Conservation (phyloP, 371 early-diverging fungal genomes). For the Apophysomyces elegans region DNA sequence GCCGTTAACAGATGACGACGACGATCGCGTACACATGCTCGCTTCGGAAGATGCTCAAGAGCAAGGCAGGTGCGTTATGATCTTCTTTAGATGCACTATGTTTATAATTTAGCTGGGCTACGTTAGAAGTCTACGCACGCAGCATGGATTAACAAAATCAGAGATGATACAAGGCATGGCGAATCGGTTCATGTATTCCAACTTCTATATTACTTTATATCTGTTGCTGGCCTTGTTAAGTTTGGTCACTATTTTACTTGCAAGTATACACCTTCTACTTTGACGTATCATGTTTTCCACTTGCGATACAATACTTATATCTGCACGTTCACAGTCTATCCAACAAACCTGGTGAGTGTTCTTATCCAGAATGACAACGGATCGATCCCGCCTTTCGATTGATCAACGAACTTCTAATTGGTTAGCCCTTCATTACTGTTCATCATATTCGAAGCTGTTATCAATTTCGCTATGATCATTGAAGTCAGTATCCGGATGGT, state of each 20-base stretch:
- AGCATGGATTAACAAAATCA: slow-evolving; percentile 60
- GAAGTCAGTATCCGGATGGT: slow-evolving; percentile 72
- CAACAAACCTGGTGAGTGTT: slow-evolving; percentile 45
- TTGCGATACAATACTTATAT: background rate
- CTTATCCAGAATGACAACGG: background rate
- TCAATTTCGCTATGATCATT: slow-evolving; percentile 76
- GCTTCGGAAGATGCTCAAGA: slow-evolving; percentile 19
- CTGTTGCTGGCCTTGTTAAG: slow-evolving; percentile 67
- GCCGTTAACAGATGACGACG: slow-evolving; percentile 25
- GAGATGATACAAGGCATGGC: slow-evolving; percentile 76
- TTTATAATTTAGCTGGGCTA: background rate
- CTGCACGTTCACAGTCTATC: slow-evolving; percentile 33
- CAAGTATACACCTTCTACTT: slow-evolving; percentile 24
- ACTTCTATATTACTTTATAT: slow-evolving; percentile 73
- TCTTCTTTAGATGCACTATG: background rate
- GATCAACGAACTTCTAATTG: background rate
- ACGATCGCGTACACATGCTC: slow-evolving; percentile 30
- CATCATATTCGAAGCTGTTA: slow-evolving; percentile 68
- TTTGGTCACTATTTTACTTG: slow-evolving; percentile 67
- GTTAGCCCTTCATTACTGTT: slow-evolving; percentile 52
- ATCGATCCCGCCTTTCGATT: background rate
- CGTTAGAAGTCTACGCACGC: slow-evolving; percentile 31
- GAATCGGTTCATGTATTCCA: slow-evolving; percentile 80
- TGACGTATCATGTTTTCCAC: slow-evolving; percentile 1
- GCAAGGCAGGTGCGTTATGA: slow-evolving; percentile 13